Conservation (phyloP, 495 filamentous ascomycete species). For the Penicillium atrosanguineum region DNA sequence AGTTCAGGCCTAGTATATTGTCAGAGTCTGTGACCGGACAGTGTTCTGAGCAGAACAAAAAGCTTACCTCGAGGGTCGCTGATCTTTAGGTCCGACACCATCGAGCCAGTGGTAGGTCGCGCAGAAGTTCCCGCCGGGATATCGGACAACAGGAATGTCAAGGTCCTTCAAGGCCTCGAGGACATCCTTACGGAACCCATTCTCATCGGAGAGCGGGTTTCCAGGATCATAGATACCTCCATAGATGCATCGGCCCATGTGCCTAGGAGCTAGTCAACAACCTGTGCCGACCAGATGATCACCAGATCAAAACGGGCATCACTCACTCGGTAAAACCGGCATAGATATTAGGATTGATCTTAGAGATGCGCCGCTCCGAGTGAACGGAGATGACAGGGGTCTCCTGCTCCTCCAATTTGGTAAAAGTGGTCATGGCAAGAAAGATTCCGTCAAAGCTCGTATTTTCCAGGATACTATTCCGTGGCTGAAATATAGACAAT, state of each 20-base stretch:
- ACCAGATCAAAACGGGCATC: not conserved
- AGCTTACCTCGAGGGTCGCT: conserved; percentile 53
- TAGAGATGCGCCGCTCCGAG: conserved; percentile 56
- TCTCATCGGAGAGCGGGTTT: conserved; percentile 65
- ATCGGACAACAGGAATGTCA: conserved; percentile 69
- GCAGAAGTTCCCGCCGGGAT: conserved; percentile 78
- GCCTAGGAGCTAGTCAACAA: conserved; percentile 42
- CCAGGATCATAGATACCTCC: conserved; percentile 78
- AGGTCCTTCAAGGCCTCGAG: conserved; percentile 66
- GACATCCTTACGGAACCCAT: conserved; percentile 76
- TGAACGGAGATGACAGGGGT: conserved; percentile 61
- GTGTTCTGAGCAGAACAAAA: not conserved
- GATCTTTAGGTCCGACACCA: conserved; percentile 68
- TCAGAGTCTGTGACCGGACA: not conserved
- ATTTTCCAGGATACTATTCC: not conserved
- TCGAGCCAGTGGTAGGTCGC: conserved; percentile 84
- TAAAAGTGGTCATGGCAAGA: conserved; percentile 64
- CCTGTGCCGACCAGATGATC: not conserved
- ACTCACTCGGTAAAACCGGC: conserved; percentile 71
- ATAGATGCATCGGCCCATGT: conserved; percentile 84
- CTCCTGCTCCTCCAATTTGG: conserved; percentile 55
- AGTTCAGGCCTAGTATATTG: conserved; percentile 56
- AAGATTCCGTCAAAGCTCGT: not conserved
- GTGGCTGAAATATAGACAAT: not conserved
- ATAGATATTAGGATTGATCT: conserved; percentile 72